Percentiles rank a stretch among this genome's conserved stretches.
phyloP scores from a whole-genome alignment of 176 grass and related monocot species.

The Aegilops longissima region DNA sequence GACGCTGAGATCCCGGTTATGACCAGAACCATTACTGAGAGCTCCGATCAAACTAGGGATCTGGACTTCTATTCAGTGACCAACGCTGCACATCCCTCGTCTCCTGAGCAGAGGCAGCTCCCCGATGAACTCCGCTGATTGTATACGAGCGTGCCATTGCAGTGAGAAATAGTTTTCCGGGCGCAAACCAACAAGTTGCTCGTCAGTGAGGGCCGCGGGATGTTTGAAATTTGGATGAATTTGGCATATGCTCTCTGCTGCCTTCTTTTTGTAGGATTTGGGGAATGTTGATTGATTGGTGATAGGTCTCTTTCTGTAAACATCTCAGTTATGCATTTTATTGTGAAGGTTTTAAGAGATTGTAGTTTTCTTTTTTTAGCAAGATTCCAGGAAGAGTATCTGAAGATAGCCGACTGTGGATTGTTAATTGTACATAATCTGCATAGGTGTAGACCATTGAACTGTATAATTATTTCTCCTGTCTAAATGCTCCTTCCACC shows the following conservation, averaged over 20 bases:
- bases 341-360: slow-evolving; percentile 10
- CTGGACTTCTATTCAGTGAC: slow-evolving; percentile 7
- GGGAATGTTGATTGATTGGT: background rate
- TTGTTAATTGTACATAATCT: slow-evolving; percentile 36
- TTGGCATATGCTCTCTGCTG: background rate
- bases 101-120: slow-evolving; percentile 21
- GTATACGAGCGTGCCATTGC: background rate
- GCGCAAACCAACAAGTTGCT: background rate
- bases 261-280: slow-evolving; percentile 23
- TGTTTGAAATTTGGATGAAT: slow-evolving; percentile 26
- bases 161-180: background rate
- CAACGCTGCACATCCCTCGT: slow-evolving; percentile 28
- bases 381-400: background rate
- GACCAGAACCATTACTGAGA: background rate
- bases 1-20: slow-evolving; percentile 42
- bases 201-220: background rate
- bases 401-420: background rate
- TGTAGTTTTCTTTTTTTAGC: slow-evolving; percentile 15
- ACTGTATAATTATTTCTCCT: background rate
- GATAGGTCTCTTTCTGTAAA: slow-evolving; percentile 20
- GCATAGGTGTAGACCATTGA: background rate
- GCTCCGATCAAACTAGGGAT: background rate
- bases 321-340: background rate
- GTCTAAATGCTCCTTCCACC: background rate
- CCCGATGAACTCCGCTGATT: background rate